Evolutionary conservation across 371 early-diverging fungal genomes (phyloP).

Genomic region (Neoconidiobolus thromboides): DNA sequence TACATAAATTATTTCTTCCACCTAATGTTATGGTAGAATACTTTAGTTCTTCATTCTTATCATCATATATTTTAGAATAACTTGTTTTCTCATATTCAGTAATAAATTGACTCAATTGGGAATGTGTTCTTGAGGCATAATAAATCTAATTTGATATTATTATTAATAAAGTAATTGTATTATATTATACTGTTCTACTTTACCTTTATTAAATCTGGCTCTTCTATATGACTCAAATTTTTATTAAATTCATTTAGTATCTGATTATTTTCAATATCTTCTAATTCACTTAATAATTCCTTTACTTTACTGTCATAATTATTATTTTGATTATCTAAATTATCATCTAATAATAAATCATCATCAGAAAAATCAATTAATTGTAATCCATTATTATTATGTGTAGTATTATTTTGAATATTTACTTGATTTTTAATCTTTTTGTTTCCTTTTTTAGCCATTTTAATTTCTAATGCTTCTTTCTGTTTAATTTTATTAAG

Average conservation of each 20-base stretch:
- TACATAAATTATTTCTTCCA: conserved; percentile 70
- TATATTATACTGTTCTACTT: too few species aligned
- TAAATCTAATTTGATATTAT: conserved; percentile 22
- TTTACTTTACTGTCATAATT: neutral
- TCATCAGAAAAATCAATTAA: neutral
- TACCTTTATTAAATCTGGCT: conserved; percentile 24
- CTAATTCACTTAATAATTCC: conserved; percentile 6
- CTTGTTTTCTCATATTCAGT: conserved; percentile 65
- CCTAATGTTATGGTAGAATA: conserved; percentile 41
- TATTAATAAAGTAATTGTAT: too few species aligned
- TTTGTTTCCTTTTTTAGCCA: conserved; percentile 7
- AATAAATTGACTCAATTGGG: conserved; percentile 84
- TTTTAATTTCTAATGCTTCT: conserved; percentile 6
- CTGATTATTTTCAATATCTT: conserved; percentile 8
- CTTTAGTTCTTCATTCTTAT: conserved; percentile 14
- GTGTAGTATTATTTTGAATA: too few species aligned
- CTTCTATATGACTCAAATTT: conserved; percentile 16
- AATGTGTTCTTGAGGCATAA: conserved; percentile 81
- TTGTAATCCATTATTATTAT: too few species aligned
- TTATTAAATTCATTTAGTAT: neutral
- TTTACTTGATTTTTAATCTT: too few species aligned
- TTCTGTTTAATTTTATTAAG: conserved; percentile 14
- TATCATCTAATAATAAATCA: neutral
- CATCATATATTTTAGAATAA: conserved; percentile 23
- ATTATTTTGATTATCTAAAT: neutral